Percentiles rank a stretch among this genome's conserved stretches.
phyloP scores from a whole-genome alignment of 2,329 filamentous ascomycete genomes.

The Gnomoniopsis sp. region DNA sequence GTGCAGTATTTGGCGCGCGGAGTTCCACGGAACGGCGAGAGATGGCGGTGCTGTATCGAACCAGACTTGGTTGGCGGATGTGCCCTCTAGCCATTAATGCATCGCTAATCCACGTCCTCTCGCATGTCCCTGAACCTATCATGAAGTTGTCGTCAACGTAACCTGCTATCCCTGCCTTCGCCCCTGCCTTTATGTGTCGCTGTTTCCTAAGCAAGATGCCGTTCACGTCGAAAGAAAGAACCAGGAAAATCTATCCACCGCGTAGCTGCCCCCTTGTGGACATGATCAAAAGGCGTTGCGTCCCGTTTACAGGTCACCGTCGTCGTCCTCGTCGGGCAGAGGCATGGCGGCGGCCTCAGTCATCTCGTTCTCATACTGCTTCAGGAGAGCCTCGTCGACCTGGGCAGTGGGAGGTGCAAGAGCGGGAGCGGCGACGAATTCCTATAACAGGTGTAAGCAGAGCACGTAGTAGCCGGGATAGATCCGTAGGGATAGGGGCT shows the following conservation, averaged over 20 bases:
- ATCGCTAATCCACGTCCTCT: conserved; percentile 15
- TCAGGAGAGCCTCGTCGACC: conserved; percentile 80
- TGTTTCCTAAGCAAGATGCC: conserved; percentile 20
- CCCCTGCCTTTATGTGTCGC: conserved; percentile 18
- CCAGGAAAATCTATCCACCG: conserved; percentile 19
- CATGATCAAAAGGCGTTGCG: neutral
- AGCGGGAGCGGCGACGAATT: conserved; percentile 93
- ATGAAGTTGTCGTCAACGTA: conserved; percentile 16
- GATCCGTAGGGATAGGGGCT: conserved; percentile 2
- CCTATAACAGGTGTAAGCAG: conserved; percentile 50
- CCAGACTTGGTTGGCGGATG: conserved; percentile 9
- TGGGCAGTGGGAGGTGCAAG: conserved; percentile 89
- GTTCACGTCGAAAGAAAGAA: conserved; percentile 16
- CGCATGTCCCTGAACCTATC: conserved; percentile 15
- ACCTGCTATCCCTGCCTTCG: conserved; percentile 7
- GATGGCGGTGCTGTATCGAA: conserved; percentile 15
- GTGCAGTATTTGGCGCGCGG: conserved; percentile 15
- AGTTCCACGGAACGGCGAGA: conserved; percentile 15
- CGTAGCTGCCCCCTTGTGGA: conserved; percentile 5
- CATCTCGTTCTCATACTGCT: conserved; percentile 88
- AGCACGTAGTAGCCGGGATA: neutral
- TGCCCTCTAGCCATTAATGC: conserved; percentile 18
- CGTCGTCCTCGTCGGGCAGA: conserved; percentile 92
- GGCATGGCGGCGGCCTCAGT: conserved; percentile 72
- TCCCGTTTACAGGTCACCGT: conserved; percentile 57